These are phyloP conservation scores for Debaryomyces castellii DNA, from an alignment of 805 yeast species.

Conservation along the genomic window DNA sequence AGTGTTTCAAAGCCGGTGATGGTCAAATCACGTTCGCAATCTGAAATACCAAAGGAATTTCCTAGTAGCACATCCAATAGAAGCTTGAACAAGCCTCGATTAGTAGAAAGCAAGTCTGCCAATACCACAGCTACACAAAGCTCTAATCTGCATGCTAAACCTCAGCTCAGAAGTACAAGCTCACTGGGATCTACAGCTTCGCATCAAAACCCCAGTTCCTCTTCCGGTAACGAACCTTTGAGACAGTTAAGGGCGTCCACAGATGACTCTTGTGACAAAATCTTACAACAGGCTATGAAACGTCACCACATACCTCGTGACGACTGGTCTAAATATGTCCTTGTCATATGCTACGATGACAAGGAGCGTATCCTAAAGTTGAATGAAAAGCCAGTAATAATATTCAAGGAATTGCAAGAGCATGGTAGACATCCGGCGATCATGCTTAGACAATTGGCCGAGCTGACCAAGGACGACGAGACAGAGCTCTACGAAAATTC, in stretches of 20 bases:
- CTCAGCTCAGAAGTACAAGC: constrained; percentile 16
- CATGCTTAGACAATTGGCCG: constrained; percentile 82
- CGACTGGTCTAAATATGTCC: constrained; percentile 86
- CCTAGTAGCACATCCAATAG: constrained; percentile 8
- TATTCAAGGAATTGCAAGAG: constrained; percentile 82
- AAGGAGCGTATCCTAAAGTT: constrained; percentile 79
- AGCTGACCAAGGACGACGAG: constrained; percentile 24
- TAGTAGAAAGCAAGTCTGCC: constrained; percentile 21
- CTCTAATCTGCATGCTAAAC: constrained; percentile 2
- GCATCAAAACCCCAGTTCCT: constrained; percentile 6
- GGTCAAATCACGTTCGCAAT: constrained; percentile 11
- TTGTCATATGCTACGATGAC: constrained; percentile 88
- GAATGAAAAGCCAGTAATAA: constrained; percentile 84
- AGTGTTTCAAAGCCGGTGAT: constrained; percentile 18
- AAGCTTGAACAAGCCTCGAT: constrained; percentile 18
- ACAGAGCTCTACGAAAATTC: constrained; percentile 32
- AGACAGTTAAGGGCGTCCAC: constrained; percentile 82
- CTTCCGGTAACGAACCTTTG: constrained; percentile 56
- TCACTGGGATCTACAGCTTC: constrained; percentile 28
- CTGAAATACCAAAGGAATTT: constrained; percentile 7
- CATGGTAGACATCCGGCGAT: constrained; percentile 87
- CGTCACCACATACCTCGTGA: constrained; percentile 74
- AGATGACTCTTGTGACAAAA: constrained; percentile 88
- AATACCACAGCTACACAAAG: constrained; percentile 4
- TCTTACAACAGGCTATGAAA: constrained; percentile 84